phyloP scores from a whole-genome alignment of 2,329 filamentous ascomycete species.

The Pseudocercospora musae region DNA sequence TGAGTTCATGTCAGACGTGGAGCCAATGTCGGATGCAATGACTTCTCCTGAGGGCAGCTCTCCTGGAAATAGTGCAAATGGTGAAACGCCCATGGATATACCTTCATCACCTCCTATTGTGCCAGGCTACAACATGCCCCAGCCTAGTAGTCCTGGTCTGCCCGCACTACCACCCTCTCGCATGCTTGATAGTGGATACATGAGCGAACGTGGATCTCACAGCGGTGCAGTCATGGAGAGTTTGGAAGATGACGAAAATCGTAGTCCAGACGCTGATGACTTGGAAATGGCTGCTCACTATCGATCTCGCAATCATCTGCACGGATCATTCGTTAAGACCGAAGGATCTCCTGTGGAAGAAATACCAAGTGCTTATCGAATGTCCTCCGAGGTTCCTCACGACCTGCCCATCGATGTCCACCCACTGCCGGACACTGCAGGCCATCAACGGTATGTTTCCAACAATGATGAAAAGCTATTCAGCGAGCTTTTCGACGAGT shows the following conservation, averaged over 20 bases:
- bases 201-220: slow-evolving; percentile 48
- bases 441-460: slow-evolving; percentile 30
- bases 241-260: slow-evolving; percentile 55
- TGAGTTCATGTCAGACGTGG: slow-evolving; percentile 32
- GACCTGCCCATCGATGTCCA: slow-evolving; percentile 7
- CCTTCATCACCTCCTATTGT: slow-evolving; percentile 87
- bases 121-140: slow-evolving; percentile 43
- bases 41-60: slow-evolving; percentile 50
- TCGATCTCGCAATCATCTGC: slow-evolving; percentile 24
- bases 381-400: slow-evolving; percentile 2
- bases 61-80: slow-evolving; percentile 42
- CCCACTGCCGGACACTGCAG: slow-evolving; percentile 5
- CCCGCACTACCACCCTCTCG: slow-evolving; percentile 48
- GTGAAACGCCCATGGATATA: slow-evolving; percentile 72
- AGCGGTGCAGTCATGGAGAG: slow-evolving; percentile 67
- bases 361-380: slow-evolving; percentile 13
- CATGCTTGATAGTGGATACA: slow-evolving; percentile 70
- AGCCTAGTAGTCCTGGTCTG: slow-evolving; percentile 72
- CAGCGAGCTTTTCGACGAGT: slow-evolving; percentile 18
- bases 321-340: slow-evolving; percentile 28
- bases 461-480: slow-evolving; percentile 10
- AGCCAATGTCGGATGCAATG: slow-evolving; percentile 41
- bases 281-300: slow-evolving; percentile 36
- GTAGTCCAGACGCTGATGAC: slow-evolving; percentile 39
- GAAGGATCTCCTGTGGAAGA: slow-evolving; percentile 23